phyloP scores from a whole-genome alignment of 78 protist species.

The Corallochytrium limacisporum region DNA sequence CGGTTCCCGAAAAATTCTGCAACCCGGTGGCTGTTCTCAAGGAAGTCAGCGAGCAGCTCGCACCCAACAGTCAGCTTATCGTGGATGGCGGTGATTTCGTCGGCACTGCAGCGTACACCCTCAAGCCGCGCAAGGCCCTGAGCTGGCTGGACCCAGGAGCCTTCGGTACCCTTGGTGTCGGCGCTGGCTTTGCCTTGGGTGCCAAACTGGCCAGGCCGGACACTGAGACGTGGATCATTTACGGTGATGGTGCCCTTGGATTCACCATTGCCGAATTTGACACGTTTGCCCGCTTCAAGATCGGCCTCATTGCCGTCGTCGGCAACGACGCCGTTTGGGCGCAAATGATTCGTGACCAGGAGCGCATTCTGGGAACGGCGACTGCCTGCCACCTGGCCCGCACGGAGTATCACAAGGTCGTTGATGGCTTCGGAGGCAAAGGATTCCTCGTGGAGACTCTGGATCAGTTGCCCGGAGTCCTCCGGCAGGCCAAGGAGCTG shows the following conservation, averaged over 20 bases:
- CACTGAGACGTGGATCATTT: constrained; percentile 55
- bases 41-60: constrained; percentile 13
- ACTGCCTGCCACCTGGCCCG: constrained; percentile 31
- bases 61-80: constrained; percentile 22
- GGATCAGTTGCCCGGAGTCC: not conserved
- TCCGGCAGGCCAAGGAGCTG: not conserved
- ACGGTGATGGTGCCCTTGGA: constrained; percentile 67
- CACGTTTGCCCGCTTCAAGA: constrained; percentile 39
- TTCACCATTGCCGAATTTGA: constrained; percentile 51
- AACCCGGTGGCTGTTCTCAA: constrained; percentile 28
- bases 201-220: constrained; percentile 44
- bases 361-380: not conserved
- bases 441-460: constrained; percentile 11
- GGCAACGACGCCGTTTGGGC: constrained; percentile 71
- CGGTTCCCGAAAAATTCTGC: not conserved
- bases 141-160: constrained; percentile 65
- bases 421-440: constrained; percentile 46
- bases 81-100: constrained; percentile 74
- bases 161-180: constrained; percentile 67
- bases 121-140: constrained; percentile 53
- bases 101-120: constrained; percentile 46
- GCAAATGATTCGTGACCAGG: constrained; percentile 45
- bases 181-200: constrained; percentile 65
- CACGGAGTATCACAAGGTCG: constrained; percentile 21
- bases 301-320: constrained; percentile 42